Conservation (phyloP, 306 rosid genomes). For the Comarum palustre region DNA sequence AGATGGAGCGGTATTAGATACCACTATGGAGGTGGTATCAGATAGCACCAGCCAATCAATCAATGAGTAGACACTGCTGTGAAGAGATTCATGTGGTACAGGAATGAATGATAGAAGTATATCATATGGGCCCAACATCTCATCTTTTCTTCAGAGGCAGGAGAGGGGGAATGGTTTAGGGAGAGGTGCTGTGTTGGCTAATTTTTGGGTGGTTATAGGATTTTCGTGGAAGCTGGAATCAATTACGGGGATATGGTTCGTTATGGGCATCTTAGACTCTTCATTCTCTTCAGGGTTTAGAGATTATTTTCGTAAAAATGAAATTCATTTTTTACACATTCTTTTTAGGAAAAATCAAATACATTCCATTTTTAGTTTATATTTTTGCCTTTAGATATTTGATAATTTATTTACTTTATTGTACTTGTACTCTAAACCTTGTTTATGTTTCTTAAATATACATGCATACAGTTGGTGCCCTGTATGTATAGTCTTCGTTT, state of each 20-base stretch:
- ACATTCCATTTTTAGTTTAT: not conserved
- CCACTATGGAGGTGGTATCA: not conserved
- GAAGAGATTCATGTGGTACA: not conserved
- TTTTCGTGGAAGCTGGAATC: not conserved
- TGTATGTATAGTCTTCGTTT: not conserved
- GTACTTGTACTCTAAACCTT: not conserved
- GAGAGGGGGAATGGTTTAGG: not conserved
- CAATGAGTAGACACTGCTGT: not conserved
- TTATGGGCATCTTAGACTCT: not conserved
- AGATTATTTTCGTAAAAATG: not conserved
- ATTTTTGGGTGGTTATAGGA: not conserved
- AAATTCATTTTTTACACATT: not conserved
- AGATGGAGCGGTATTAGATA: not conserved
- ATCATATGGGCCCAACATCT: not conserved
- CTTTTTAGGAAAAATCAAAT: not conserved
- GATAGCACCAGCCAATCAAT: not conserved
- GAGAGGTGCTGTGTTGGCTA: not conserved
- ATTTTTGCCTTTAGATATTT: not conserved
- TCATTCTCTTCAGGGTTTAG: not conserved
- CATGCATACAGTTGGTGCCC: not conserved
- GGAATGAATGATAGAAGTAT: not conserved
- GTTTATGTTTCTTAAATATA: not conserved
- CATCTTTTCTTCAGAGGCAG: not conserved
- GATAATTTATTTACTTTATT: not conserved
- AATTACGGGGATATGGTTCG: not conserved